Evolutionary conservation across 2,329 filamentous ascomycete genomes (phyloP), one percentile per base, ranked within the genome.

Genomic region (Cladosporium sp.): DNA sequence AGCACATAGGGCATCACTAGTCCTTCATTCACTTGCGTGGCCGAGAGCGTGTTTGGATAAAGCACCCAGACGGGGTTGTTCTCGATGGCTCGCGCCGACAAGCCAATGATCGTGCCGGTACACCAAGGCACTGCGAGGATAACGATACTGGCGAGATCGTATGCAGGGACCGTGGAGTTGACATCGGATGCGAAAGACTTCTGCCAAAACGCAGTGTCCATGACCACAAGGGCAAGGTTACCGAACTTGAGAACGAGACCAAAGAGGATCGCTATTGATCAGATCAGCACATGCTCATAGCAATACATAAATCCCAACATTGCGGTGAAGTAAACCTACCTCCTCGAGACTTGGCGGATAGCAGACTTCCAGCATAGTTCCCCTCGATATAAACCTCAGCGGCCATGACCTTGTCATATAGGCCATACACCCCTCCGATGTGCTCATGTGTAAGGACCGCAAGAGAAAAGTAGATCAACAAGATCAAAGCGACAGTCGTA

Each of bases 121-220:
- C 78, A 78, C 80, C 81, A 84, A 0, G 82, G 82, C 2, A 84
- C 79, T 2, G 78, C 80, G 60, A 83, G 80, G 33, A 82, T 79
- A 14, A 79, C 79, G 5, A 83, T 53, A 0, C 79, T 80, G 1
- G 78, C 81, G 5, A 84, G 76, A 29, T 80, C 79, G 65, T 83
- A 84, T 0, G 78, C 81, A 0, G 80, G 80, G 0, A 84, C 82
- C 0, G 81, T 82, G 1, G 82, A 77, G 14, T 78, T 75, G 0
- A 83, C 79, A 65, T 83, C 80, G 0, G 80, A 78, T 1, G 81
- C 81, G 67, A 84, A 84, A 0, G 79, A 80, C 72, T 85, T 84
- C 65, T 84, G 82, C 81, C 81, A 85, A 71, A 84, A 85, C 1
- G 79, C 82, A 4, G 82, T 84, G 67, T 84, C 80, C 81, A 84